Base-by-base conservation (phyloP, 495 filamentous ascomycete genomes). In the Trichocladium antarcticum region DNA sequence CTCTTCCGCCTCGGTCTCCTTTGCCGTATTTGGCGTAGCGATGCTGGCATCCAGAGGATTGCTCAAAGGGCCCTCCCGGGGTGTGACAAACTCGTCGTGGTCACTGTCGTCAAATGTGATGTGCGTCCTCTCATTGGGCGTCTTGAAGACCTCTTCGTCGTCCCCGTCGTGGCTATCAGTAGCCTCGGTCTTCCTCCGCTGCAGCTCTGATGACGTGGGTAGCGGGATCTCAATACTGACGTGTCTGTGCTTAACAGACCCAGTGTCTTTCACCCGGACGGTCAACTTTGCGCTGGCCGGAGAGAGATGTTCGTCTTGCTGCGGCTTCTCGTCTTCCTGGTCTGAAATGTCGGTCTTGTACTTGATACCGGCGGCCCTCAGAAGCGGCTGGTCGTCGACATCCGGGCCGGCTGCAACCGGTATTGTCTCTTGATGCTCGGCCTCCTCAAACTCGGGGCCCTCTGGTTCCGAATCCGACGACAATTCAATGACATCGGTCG, bases 141-240 rank as follows among this genome's bases (percentile, higher is more conserved):
- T 65, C 53, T 63, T 63, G 47, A 58, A 65, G 4, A 53, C 35
- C 0, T 50, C 52, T 21, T 51, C 52, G 5, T 40, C 45, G 19
- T 49, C 47, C 19, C 35, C 45, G 10, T 51, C 53, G 36, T 57
- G 55, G 42, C 48, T 54, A 15, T 49, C 53, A 10, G n/a, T 14
- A 9, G 42, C 42, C 45, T 49, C 50, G 8, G 15, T 8, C 8
- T 51, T 51, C 22, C 15, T 24, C 2, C 44, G 24, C 15, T 42
- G 47, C 47, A 47, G 8, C 10, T 20, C 37, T 17, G 54, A 35
- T 34, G 59, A 59, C 19, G 59, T 54, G 15, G 57, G 50, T 0
- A 62, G 27, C n/a, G 54, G 54, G 14, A 64, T 62, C 57, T 64
- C 61, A 16, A 64, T 60, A 45, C 50, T 59, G 57, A 64, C 59